Evolutionary conservation across 192 early-diverging fungal species (phyloP), one percentile per base, ranked within the genome.

Genomic region (Kappamyces sp.): DNA sequence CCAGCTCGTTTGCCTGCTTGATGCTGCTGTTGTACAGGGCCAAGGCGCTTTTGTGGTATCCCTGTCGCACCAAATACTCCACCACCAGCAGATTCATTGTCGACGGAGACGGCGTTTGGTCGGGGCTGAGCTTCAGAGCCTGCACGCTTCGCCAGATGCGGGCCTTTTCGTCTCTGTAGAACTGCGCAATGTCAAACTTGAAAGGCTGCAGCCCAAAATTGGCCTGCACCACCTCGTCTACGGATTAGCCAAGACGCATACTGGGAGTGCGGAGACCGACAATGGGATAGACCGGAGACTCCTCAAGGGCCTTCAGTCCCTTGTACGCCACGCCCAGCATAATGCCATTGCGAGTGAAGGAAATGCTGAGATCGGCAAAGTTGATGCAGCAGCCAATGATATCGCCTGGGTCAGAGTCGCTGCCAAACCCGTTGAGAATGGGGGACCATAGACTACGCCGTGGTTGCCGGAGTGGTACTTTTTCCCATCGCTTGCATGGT

Each of bases 401-500:
- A 69, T 99, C 96, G n/a, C 89, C n/a, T n/a, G n/a, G n/a, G n/a
- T n/a, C n/a, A n/a, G n/a, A n/a, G n/a, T n/a, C n/a, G n/a, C n/a
- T n/a, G n/a, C n/a, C n/a, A n/a, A n/a, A n/a, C n/a, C 90, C 2
- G 90, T 96, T 5, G 84, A 84, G 58, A 87, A 99, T 9, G 70
- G 77, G 5, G 94, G 96, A 2, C 96, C 96, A 64, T 87, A 99
- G 8, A 71, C 60, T 34, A 77, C 66, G 12, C 94, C 93, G 14
- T 75, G 86, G 6, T 86, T 87, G 2, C 81, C 79, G 39, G 85
- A 82, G 52, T 73, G 73, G 63, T 94, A 97, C 35, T 73, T 66
- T 46, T 94, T 74, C 29, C 96, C 96, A 70, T 96, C 93, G 66
- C 95, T 93, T 45, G 91, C 94, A 70, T 98, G 94, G 73, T 97